phyloP scores from a whole-genome alignment of 371 early-diverging fungal genomes.

The Rhizomucor pusillus region DNA sequence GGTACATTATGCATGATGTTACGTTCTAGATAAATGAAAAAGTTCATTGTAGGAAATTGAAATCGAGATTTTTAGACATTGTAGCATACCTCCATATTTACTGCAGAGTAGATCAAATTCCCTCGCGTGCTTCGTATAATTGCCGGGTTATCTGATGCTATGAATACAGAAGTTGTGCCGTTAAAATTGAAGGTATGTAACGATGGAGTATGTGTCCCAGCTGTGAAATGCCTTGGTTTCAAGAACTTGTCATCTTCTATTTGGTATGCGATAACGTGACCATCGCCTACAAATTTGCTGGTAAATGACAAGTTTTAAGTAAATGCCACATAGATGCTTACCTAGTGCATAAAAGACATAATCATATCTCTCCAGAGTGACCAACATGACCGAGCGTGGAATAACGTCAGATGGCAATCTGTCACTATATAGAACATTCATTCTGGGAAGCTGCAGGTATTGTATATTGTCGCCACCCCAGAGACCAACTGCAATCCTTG shows the following conservation, averaged over 20 bases:
- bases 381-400: constrained; percentile 70
- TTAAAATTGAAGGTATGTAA: constrained; percentile 53
- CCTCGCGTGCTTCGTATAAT: constrained; percentile 66
- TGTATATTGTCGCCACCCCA: constrained; percentile 63
- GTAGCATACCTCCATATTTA: constrained; percentile 73
- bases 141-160: constrained; percentile 81
- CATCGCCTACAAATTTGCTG: constrained; percentile 60
- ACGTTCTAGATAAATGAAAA: constrained; percentile 42
- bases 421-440: constrained; percentile 40
- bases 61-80: too few relatives aligned
- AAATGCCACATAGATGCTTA: constrained; percentile 15
- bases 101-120: constrained; percentile 72
- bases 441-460: constrained; percentile 51
- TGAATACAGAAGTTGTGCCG: constrained; percentile 67
- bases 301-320: background rate
- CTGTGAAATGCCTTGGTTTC: constrained; percentile 52
- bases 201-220: constrained; percentile 69
- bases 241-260: constrained; percentile 36
- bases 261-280: constrained; percentile 62
- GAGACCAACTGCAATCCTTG: constrained; percentile 59
- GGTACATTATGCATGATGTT: constrained; percentile 57
- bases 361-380: constrained; percentile 53
- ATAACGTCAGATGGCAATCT: constrained; percentile 45
- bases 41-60: too few relatives aligned
- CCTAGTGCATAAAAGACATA: constrained; percentile 79